Conservation (phyloP, 192 early-diverging fungal genomes). For the Coemansia sp. region DNA sequence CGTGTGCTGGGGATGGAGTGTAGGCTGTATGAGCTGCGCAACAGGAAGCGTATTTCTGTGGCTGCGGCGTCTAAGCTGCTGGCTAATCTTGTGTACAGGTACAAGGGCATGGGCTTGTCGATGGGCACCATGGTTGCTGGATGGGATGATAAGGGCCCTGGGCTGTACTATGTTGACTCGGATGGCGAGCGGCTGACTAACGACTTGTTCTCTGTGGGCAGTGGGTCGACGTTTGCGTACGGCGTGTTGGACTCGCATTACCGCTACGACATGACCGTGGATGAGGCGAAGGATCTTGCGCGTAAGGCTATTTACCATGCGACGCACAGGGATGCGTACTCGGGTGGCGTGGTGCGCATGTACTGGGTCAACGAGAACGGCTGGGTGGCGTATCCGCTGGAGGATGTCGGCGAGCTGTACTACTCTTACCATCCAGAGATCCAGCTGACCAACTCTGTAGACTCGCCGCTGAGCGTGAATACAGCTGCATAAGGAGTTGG, state of each 20-base stretch:
- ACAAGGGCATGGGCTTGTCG: conserved; percentile 98
- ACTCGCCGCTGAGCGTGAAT: conserved; percentile 28
- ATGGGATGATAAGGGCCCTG: conserved; percentile 91
- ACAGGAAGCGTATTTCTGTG: conserved; percentile 98
- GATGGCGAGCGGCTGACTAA: conserved; percentile 87
- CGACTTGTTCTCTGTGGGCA: conserved; percentile 94
- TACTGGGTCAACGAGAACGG: conserved; percentile 91
- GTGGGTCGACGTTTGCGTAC: conserved; percentile 98
- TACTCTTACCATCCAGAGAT: conserved; percentile 61
- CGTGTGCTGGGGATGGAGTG: conserved; percentile 87
- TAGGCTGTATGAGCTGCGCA: conserved; percentile 91
- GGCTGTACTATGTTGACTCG: conserved; percentile 94
- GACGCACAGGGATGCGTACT: conserved; percentile 89
- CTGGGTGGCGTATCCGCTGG: conserved; percentile 81
- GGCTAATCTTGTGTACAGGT: conserved; percentile 94
- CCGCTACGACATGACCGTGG: conserved; percentile 71
- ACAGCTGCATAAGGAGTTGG: neutral
- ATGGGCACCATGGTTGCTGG: conserved; percentile 99
- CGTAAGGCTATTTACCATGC: conserved; percentile 94
- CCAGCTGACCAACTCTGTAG: conserved; percentile 28
- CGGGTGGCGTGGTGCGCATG: conserved; percentile 84
- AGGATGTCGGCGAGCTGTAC: conserved; percentile 84
- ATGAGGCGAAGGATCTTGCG: conserved; percentile 89
- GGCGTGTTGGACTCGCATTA: conserved; percentile 93
- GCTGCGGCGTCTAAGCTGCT: conserved; percentile 96